Evolutionary conservation across 805 yeast genomes (phyloP), one percentile per base, ranked within the genome.

Genomic region (Starmerella potacharoeniae): DNA sequence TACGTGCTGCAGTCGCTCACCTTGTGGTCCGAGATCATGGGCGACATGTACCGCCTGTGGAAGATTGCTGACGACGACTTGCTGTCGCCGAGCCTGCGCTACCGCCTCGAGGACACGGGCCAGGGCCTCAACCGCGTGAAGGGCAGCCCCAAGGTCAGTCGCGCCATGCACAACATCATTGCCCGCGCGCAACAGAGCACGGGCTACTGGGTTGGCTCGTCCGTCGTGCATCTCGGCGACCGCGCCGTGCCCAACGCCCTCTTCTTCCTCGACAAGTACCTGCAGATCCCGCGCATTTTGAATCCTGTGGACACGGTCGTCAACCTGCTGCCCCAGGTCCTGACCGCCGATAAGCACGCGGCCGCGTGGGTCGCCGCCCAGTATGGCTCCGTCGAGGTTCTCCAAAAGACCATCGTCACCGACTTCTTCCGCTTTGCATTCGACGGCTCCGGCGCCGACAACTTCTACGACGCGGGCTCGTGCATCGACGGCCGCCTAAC

Each of bases 401-500:
- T 85, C 56, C 75, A 80, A 62, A 67, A 63, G 51, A 59, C 67
- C 11, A 73, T 78, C 43, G 63, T 77, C 44, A 66, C 75, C 45
- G 81, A 77, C 72, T 78, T 78, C 62, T 78, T 78, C 69, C 70
- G 73, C 52, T 80, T 76, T 59, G 83, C 81, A 0, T 78, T 83
- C 67, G 88, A 84, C 66, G 90, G 93, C 2, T 81, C 87, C 9
- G 95, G 95, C 49, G 89, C 90, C 9, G 88, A 84, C 64, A 85
- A 85, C 67, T 85, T 83, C 67, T 84, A 82, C 66, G 84, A 84
- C 75, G 86, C 89, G 34, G 95, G 95, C 2, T 80, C 86, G 2
- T 85, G 95, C 69, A 85, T 85, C 50, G 95, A 85, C 66, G 95
- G 93, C 22, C 77, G 90, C 52, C 71, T 85, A 49, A 85, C 93